Base-by-base conservation (phyloP, 805 yeast genomes). In the Barnettozyma pratensis region DNA sequence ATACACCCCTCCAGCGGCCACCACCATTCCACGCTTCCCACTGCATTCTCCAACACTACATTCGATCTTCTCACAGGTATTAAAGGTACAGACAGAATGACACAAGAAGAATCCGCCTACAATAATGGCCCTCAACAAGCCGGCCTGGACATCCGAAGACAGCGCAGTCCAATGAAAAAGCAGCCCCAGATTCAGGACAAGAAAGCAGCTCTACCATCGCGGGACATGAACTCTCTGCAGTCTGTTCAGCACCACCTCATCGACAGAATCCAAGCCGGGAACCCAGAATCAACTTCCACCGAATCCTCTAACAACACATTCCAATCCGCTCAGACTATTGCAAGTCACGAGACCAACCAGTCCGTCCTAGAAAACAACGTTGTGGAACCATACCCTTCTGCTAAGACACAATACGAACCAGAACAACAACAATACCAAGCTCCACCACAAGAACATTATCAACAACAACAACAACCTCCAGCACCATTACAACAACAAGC, bases 301-400 rank as follows among this genome's bases (percentile, higher is more conserved):
- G 38, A 37, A 19, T 51, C 54, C 3, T 30, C 50, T 7, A 42
- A 45, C 2, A 46, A 37, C 5, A 49, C 48, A 1, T 51, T 36
- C 26, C 43, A 48, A 31, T 39, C 49, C 7, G 46, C 50, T 4
- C 49, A 46, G 11, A 40, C 49, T 2, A 25, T 44, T 7, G 37
- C 40, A 2, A 27, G 44, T 12, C 41, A 42, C 10, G 50, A 46
- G 10, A 25, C 52, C 6, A 39, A 38, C 25, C 37, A 34, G 25
- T 35, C 44, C n/a, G 41, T 49, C 28, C 27, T 50, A n/a, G 39
- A 41, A 10, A 47, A 44, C 41, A 47, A 47, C 25, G 10, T 28
- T 7, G 53, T 47, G 6, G 53, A 50, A 11, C 45, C 50, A 9
- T 39, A 35, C 29, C 49, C 47, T n/a, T 12, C 38, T 9, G 39